phyloP scores from a whole-genome alignment of 2,329 filamentous ascomycete species.

The Microdochium nivale region DNA sequence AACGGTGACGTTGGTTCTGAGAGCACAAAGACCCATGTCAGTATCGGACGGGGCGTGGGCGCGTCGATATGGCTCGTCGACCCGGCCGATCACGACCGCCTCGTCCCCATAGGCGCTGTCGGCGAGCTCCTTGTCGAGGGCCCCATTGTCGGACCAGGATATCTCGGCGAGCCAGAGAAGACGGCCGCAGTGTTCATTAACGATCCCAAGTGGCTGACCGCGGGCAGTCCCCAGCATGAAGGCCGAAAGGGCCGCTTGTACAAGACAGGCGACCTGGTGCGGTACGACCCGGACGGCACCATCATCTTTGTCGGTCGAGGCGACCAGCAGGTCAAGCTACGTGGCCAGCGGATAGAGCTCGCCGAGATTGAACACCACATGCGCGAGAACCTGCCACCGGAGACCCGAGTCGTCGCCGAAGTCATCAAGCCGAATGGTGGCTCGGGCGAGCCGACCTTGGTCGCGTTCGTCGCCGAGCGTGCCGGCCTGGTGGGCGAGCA shows the following conservation, averaged over 20 bases:
- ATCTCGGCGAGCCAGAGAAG: slow-evolving; percentile 48
- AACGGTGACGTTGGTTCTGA: slow-evolving; percentile 31
- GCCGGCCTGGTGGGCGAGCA: slow-evolving; percentile 16
- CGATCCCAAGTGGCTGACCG: slow-evolving; percentile 42
- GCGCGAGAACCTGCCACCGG: slow-evolving; percentile 30
- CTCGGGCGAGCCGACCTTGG: slow-evolving; percentile 31
- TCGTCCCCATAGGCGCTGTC: slow-evolving; percentile 38
- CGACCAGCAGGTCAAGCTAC: slow-evolving; percentile 60
- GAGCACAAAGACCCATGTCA: slow-evolving; percentile 22
- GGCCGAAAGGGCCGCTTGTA: slow-evolving; percentile 40
- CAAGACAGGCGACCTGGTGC: slow-evolving; percentile 51
- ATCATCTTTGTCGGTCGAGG: slow-evolving; percentile 53
- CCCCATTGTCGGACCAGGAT: slow-evolving; percentile 53
- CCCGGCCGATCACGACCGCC: slow-evolving; percentile 33
- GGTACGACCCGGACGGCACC: slow-evolving; percentile 41
- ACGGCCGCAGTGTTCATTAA: slow-evolving; percentile 50
- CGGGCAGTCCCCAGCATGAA: slow-evolving; percentile 21
- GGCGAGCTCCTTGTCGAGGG: slow-evolving; percentile 48
- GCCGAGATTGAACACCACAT: slow-evolving; percentile 44
- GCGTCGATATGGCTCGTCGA: slow-evolving; percentile 44
- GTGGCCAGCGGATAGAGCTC: slow-evolving; percentile 57
- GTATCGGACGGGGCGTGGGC: slow-evolving; percentile 39
- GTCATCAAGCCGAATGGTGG: slow-evolving; percentile 34
- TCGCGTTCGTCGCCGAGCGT: slow-evolving; percentile 30
- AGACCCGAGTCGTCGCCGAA: slow-evolving; percentile 35